Base-by-base conservation (phyloP, 768 basidiomycete species). In the Russula foetens region DNA sequence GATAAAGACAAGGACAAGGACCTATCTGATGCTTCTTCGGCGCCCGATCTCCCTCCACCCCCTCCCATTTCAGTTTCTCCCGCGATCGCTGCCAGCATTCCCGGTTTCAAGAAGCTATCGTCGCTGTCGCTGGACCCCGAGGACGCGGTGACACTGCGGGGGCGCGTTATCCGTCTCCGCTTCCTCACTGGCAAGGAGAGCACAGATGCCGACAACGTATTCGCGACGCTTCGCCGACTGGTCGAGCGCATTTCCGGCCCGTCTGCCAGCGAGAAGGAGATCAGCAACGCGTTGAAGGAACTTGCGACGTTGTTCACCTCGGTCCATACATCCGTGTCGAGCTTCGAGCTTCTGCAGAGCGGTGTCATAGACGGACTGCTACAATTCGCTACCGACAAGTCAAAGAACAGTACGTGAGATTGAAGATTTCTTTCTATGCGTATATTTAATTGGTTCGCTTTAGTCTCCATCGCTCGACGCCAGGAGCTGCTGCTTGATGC, bases 341-440 rank as follows among this genome's bases (percentile, higher is more conserved):
- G 94, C 72, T 99, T 98, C 65, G 97, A 99, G 74, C 73, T 98
- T 49, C 75, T 98, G 58, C 90, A 98, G 70, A 96, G 92, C 68
- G 97, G 96, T 3, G 81, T 97, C 5, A 88, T 98, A 2, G 93
- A 95, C 66, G 86, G 85, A 14, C 71, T 98, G 56, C 77, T 98
- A 55, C 83, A 82, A 56, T 92, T 92, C 72, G 84, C 92, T 5
- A 89, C 87, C 4, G 84, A 88, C 61, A 76, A 82, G 54, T 76
- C 77, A 47, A 82, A 85, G 47, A 74, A 73, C 56, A 79, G 88
- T 88, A 66, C 62, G 81, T 72, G 28, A 58, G 57, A 67, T 66
- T n/a, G 52, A 57, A 59, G 39, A 44, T 44, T 38, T 41, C 54
- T 21, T 59, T 24, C 21, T 24, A 55, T 31, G 21, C 29, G 23